Conservation (phyloP, 208 protist genomes). For the Histomonas meleagridis region DNA sequence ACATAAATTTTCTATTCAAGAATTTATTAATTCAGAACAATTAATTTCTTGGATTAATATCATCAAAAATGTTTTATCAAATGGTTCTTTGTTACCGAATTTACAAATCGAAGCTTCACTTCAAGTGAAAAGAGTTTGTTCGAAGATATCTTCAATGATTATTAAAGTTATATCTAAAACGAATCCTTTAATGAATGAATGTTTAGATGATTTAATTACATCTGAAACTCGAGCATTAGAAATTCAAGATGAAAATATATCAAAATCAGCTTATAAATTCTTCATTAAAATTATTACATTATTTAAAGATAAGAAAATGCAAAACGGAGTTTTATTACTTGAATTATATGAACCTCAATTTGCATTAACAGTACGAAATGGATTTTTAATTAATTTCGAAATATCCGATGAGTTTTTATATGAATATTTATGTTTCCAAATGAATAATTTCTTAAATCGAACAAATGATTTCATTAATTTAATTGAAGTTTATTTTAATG, state of each 20-base stretch:
- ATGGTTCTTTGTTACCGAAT: background rate
- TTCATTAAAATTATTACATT: background rate
- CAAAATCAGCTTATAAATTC: background rate
- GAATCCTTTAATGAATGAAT: background rate
- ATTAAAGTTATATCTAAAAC: background rate
- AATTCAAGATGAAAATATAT: background rate
- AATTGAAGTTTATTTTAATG: background rate
- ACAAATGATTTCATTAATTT: background rate
- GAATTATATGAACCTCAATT: conserved; percentile 32
- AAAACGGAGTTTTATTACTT: background rate
- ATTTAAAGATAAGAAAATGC: background rate
- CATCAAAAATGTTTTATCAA: background rate
- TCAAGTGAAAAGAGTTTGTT: background rate
- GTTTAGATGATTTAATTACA: conserved; percentile 14
- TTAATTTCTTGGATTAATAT: background rate
- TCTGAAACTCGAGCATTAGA: background rate
- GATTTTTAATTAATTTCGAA: background rate
- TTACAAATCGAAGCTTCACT: background rate
- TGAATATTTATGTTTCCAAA: background rate
- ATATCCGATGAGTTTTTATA: background rate
- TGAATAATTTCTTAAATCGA: background rate
- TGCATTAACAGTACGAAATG: background rate
- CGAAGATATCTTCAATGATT: background rate
- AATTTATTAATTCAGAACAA: background rate
- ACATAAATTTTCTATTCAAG: background rate